These are phyloP conservation scores for Podosphaera leucotricha DNA, from an alignment of 2,329 filamentous ascomycete genomes.

Conservation along the genomic window DNA sequence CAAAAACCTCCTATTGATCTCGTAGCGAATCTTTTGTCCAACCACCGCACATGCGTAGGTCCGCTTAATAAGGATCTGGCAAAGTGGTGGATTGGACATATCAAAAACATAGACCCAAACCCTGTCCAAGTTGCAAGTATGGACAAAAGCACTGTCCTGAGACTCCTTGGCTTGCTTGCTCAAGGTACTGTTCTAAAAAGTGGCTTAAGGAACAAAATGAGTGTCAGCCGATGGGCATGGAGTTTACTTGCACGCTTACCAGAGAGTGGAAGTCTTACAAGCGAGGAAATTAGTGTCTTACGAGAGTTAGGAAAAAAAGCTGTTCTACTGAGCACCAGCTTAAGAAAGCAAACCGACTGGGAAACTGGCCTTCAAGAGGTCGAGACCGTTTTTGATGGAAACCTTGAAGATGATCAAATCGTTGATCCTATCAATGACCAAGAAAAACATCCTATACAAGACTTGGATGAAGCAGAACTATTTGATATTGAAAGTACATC, in stretches of 20 bases:
- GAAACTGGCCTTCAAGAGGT: constrained; percentile 22
- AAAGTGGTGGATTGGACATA: constrained; percentile 27
- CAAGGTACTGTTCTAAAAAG: constrained; percentile 32
- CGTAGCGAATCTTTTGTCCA: constrained; percentile 26
- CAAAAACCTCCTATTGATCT: constrained; percentile 27
- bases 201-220: constrained; percentile 34
- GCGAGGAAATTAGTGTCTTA: constrained; percentile 51
- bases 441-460: constrained; percentile 2
- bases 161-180: constrained; percentile 41
- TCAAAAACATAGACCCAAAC: constrained; percentile 30
- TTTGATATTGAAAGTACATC: not conserved
- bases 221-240: constrained; percentile 70
- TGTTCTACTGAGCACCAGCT: constrained; percentile 23
- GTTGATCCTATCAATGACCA: constrained; percentile 4
- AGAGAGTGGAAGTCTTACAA: constrained; percentile 49
- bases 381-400: constrained; percentile 21
- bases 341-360: constrained; percentile 15
- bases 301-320: constrained; percentile 62
- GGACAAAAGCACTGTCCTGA: constrained; percentile 40
- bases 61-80: constrained; percentile 18
- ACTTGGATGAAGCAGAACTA: constrained; percentile 2
- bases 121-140: constrained; percentile 39
- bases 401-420: constrained; percentile 9
- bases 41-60: constrained; percentile 26
- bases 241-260: constrained; percentile 53